Percentiles rank a stretch among this genome's conserved stretches.
These are phyloP conservation scores for Quercus variabilis DNA, from an alignment of 306 rosid species.

Conservation along the genomic window DNA sequence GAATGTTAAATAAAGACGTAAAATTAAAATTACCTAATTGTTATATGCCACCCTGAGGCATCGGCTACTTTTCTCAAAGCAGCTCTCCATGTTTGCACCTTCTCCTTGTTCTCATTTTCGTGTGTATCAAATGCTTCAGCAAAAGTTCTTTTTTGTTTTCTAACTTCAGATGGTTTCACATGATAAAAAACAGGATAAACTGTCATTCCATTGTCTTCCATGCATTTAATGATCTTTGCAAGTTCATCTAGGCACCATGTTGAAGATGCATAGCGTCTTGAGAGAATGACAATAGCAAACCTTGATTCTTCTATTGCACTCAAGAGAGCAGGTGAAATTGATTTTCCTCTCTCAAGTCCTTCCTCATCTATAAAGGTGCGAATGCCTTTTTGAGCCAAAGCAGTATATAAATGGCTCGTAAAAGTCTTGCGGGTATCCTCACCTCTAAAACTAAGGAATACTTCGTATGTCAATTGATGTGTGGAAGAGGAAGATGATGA, in stretches of 20 bases:
- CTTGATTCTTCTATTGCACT: too few species aligned
- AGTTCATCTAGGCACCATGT: neutral
- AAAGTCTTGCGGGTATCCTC: too few species aligned
- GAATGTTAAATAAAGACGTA: too few species aligned
- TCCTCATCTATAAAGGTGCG: too few species aligned
- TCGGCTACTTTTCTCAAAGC: neutral
- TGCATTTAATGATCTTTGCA: neutral
- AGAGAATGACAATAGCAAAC: too few species aligned
- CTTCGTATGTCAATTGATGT: neutral
- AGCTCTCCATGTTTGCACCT: neutral
- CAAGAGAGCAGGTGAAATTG: too few species aligned
- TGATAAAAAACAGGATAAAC: neutral
- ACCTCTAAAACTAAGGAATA: neutral
- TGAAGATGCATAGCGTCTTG: too few species aligned
- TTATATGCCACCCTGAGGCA: neutral
- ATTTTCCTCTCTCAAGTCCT: too few species aligned
- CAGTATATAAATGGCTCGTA: too few species aligned
- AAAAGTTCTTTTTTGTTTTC: neutral
- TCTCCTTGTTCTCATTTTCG: neutral
- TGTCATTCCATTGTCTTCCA: neutral
- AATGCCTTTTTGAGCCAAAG: too few species aligned
- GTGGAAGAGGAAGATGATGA: neutral
- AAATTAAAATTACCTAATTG: neutral
- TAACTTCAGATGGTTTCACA: neutral
- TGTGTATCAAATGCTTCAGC: neutral